Evolutionary conservation across 805 yeast genomes (phyloP), one percentile per base, ranked within the genome.

Genomic region (Monosporozyma unispora): DNA sequence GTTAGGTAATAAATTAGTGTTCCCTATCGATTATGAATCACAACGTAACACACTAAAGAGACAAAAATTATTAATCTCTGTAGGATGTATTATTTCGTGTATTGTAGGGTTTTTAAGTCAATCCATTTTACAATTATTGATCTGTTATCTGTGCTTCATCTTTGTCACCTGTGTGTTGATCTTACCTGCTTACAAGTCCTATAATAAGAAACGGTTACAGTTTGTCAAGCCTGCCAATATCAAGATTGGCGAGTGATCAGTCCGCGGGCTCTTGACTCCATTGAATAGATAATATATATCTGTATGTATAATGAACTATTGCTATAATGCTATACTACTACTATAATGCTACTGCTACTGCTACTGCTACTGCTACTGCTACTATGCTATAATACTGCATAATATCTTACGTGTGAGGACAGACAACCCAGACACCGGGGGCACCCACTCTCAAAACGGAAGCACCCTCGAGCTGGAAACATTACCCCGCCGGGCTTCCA

Each of bases 141-240:
- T 64, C 46, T 56, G 71, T 11, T 76, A 77, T 60, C 69, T 63
- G 10, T 64, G 64, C 10, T 60, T 72, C 21, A 56, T 70, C 18
- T 29, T 68, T 1, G 25, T 71, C 3, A 59, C 72, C 2, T 49
- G 70, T 10, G 48, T 74, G 5, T 56, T 73, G 4, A 74, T 73
- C 3, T 66, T 80, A 19, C 87, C 88, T 28, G 74, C 84, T 23
- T 84, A 82, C 73, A 73, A 82, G 2, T 54, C 63, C 7, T 84
- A 76, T 60, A 81, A 72, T 47, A 67, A 70, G 55, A 62, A 76
- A 51, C 78, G 11, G 1, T 18, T 35, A 8, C 12, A 16, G 11
- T 35, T 16, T 7, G 39, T 35, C 4, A 35, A 35, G 39, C 39
- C 39, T 16, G 39, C 21, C 11, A 19, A 7, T 19, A 22, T 35